Conservation (phyloP, 2,329 filamentous ascomycete species). For the Fusarium odoratissimum region DNA sequence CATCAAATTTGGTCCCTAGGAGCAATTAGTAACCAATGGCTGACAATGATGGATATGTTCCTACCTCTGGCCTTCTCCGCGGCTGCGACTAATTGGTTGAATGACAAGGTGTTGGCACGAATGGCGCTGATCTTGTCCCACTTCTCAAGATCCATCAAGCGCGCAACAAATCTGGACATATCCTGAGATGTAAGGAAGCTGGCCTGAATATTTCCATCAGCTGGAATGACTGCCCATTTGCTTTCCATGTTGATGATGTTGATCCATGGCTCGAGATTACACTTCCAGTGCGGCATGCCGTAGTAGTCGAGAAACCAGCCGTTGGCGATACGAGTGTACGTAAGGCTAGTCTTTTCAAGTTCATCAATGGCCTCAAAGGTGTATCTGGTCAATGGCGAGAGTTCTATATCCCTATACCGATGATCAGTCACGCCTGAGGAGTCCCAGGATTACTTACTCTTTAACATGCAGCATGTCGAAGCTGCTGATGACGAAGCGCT, state of each 20-base stretch:
- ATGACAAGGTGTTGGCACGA: conserved; percentile 12
- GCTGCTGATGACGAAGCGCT: conserved; percentile 38
- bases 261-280: conserved; percentile 39
- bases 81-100: conserved; percentile 18
- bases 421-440: not conserved
- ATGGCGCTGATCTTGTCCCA: conserved; percentile 30
- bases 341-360: conserved; percentile 15
- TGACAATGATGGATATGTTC: rapidly evolving
- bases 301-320: conserved; percentile 47
- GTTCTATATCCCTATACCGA: conserved; percentile 17
- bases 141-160: conserved; percentile 26
- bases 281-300: conserved; percentile 39
- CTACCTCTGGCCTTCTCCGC: conserved; percentile 32
- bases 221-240: conserved; percentile 39
- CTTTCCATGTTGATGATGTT: conserved; percentile 40
- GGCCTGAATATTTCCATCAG: conserved; percentile 15
- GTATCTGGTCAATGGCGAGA: conserved; percentile 35
- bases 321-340: conserved; percentile 34
- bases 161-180: conserved; percentile 26
- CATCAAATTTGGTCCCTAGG: conserved; percentile 25
- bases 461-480: conserved; percentile 38
- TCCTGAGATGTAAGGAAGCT: conserved; percentile 41
- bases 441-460: not conserved
- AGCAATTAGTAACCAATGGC: rapidly evolving
- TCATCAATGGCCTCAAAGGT: conserved; percentile 39